Conservation (phyloP, 148 eudicot species). For the Rhododendron molle region DNA sequence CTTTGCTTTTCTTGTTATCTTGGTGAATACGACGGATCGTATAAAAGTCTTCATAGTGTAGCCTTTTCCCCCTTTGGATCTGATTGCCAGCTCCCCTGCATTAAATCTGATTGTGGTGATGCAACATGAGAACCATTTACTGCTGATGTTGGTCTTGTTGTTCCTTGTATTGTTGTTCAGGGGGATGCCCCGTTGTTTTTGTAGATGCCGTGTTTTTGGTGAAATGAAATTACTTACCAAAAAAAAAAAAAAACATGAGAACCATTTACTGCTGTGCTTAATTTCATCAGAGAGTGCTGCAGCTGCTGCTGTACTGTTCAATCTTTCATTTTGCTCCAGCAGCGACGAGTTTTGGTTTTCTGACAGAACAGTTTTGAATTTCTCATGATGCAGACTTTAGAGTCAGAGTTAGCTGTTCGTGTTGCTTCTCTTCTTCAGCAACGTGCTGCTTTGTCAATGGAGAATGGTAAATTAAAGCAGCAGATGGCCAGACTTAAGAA, state of each 20-base stretch:
- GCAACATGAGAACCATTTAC: background rate
- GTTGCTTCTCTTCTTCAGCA: constrained; percentile 53
- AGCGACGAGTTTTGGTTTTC: background rate
- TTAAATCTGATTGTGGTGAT: background rate
- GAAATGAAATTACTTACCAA: too few species aligned
- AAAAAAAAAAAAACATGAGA: background rate
- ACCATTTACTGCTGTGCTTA: background rate
- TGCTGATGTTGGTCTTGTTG: background rate
- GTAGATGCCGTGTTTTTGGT: too few species aligned
- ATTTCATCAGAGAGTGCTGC: background rate
- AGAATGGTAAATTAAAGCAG: constrained; percentile 60
- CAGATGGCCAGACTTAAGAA: constrained; percentile 39
- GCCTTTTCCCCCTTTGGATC: background rate
- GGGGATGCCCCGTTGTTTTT: too few species aligned
- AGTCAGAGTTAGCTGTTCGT: constrained; percentile 49
- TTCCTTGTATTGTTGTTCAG: too few species aligned
- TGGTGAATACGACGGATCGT: background rate
- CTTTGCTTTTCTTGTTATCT: background rate
- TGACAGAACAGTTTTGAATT: background rate
- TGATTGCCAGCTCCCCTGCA: background rate
- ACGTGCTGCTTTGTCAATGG: constrained; percentile 47
- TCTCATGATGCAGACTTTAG: constrained; percentile 43
- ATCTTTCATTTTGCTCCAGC: background rate
- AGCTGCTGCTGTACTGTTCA: background rate
- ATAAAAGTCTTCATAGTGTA: background rate